Percentiles rank a stretch among this genome's conserved stretches.
These are phyloP conservation scores for Ustilago hordei DNA, from an alignment of 1,284 basidiomycete genomes.

Conservation along the genomic window DNA sequence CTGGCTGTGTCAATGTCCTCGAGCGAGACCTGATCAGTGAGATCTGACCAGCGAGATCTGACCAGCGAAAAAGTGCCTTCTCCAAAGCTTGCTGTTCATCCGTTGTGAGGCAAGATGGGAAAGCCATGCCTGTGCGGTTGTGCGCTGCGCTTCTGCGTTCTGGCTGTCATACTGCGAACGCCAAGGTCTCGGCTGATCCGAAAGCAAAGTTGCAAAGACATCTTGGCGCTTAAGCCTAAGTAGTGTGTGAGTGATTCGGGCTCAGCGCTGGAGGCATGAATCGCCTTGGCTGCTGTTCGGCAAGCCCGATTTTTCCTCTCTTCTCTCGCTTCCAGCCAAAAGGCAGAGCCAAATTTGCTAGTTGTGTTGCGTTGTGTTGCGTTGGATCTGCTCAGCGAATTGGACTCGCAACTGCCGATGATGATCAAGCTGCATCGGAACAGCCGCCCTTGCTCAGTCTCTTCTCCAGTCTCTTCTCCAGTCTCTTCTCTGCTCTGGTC, in stretches of 20 bases:
- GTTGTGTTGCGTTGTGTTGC: background rate
- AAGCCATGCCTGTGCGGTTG: conserved; percentile 19
- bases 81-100: conserved; percentile 21
- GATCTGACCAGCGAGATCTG: conserved; percentile 17
- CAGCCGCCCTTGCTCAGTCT: background rate
- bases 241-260: background rate
- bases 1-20: conserved; percentile 5
- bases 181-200: background rate
- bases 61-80: conserved; percentile 17
- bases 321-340: background rate
- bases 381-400: background rate
- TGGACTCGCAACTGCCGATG: background rate
- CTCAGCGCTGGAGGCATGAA: conserved; percentile 9
- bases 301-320: conserved; percentile 13
- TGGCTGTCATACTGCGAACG: conserved; percentile 12
- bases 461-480: background rate
- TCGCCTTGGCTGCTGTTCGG: conserved; percentile 5
- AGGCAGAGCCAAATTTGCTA: conserved; percentile 9
- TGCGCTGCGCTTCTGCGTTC: background rate
- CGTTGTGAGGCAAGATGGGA: background rate
- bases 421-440: background rate
- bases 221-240: background rate
- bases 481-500: no score
- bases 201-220: background rate
- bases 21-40: conserved; percentile 18